Percentiles rank a stretch among this genome's conserved stretches.
phyloP scores from a whole-genome alignment of 139 green algal species.

The Chlorella vulgaris region DNA sequence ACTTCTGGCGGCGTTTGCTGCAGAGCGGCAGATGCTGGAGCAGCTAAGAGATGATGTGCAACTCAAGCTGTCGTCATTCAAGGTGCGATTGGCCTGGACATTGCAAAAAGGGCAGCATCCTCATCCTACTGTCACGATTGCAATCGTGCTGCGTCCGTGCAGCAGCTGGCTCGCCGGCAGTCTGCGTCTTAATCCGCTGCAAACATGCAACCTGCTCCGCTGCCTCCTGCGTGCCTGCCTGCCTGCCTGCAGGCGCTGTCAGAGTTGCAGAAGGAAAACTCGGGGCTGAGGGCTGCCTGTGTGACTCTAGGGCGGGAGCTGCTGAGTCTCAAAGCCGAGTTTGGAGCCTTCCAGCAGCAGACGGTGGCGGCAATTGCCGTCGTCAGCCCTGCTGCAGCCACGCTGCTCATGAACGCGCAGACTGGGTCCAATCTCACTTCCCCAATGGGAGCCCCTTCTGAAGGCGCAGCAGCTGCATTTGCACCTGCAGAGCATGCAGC shows the following conservation, averaged over 20 bases:
- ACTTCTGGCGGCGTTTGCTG: conserved; percentile 9
- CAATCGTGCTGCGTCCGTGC: too few species aligned
- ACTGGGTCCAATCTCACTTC: background rate
- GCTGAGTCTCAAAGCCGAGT: conserved; percentile 37
- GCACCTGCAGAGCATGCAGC: background rate
- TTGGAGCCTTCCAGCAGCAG: conserved; percentile 34
- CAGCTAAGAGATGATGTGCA: conserved; percentile 37
- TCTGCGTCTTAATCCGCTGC: too few species aligned
- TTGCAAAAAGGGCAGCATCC: too few species aligned
- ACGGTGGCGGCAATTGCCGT: background rate
- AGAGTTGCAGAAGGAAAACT: conserved; percentile 51
- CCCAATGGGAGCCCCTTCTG: background rate
- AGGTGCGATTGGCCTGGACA: background rate
- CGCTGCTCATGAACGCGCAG: background rate
- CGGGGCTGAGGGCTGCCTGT: conserved; percentile 34
- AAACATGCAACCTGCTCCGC: too few species aligned
- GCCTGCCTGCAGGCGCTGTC: conserved; percentile 28
- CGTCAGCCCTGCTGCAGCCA: background rate
- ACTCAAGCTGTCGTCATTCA: conserved; percentile 24
- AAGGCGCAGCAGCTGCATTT: background rate
- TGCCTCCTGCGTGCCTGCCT: background rate
- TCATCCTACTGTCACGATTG: too few species aligned
- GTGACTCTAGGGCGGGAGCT: conserved; percentile 43
- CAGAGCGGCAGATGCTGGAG: conserved; percentile 24
- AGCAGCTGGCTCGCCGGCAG: too few species aligned